Base-by-base conservation (phyloP, 1,284 basidiomycete species). In the Psilocybe mexicana region DNA sequence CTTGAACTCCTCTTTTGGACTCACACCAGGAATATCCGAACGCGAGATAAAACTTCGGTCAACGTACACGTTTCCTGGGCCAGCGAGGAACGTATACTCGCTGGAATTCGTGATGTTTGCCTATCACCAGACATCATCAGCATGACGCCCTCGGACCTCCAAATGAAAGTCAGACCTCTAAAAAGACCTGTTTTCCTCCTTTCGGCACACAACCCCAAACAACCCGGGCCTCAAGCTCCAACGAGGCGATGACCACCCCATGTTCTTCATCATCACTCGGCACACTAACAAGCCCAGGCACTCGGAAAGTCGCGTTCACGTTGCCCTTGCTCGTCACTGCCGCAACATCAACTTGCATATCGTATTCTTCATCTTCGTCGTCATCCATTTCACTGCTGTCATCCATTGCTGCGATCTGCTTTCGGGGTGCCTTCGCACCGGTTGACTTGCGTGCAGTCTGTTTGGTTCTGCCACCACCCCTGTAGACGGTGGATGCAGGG, bases 81-180 rank as follows among this genome's bases (percentile, higher is more conserved):
- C 76, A 2, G 55, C 33, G 12, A 79, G 65, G 1, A 78, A 61
- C 0, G 74, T 72, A 53, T 75, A 77, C 18, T 75, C 71, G 1
- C 76, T 77, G 0, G 66, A 63, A 50, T 78, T 79, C 57, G 67
- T 72, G 30, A 78, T 70, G 30, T 68, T 72, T 2, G 74, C 74
- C 75, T 76, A 5, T 12, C 18, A 18, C 18, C 18, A 18, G 1
- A 18, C 1, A 18, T 18, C 18, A 18, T 18, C 18, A 18, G 18
- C 18, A 51, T 3, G 12, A 48, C 8, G 44, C 3, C 18, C 18
- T 45, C 23, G 10, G 43, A 5, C 5, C 23, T 42, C 35, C 18
- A 18, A 28, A 59, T 30, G 14, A 14, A 14, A 40, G 30, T 40
- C 12, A 38, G 60, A 67, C 67, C 44, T 60, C 64, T 10, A 68